A percentile compares a stretch with the other conserved stretches of the same genome.
Conservation (phyloP, 2,329 filamentous ascomycete species). For the Pleurostoma richardsiae region DNA sequence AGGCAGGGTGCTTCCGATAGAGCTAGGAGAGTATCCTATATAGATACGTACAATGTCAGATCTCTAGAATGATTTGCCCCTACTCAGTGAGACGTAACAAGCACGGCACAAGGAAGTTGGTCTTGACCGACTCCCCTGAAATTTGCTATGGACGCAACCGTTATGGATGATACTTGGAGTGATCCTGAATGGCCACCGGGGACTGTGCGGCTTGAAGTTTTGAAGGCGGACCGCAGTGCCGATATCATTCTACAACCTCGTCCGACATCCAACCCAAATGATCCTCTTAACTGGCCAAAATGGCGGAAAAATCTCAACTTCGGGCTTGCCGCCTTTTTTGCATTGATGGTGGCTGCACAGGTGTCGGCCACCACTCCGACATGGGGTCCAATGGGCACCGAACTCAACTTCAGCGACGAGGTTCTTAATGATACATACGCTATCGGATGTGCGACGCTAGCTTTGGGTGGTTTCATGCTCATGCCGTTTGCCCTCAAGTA, state of each 20-base stretch:
- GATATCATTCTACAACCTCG: conserved; percentile 10
- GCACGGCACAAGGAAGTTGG: background rate
- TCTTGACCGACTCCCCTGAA: background rate
- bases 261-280: conserved; percentile 7
- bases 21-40: too few species aligned
- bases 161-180: background rate
- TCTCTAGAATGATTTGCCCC: too few species aligned
- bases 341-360: conserved; percentile 9
- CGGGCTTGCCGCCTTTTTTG: conserved; percentile 9
- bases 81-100: too few species aligned
- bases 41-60: too few species aligned
- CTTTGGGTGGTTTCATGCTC: conserved; percentile 33
- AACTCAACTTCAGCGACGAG: conserved; percentile 15
- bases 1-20: too few species aligned
- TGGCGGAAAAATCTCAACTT: conserved; percentile 11
- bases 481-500: conserved; percentile 40
- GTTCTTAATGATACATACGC: conserved; percentile 39
- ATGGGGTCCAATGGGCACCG: conserved; percentile 32
- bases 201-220: conserved; percentile 8
- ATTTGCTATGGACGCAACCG: background rate
- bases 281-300: conserved; percentile 8
- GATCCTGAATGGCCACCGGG: conserved; percentile 9
- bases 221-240: background rate
- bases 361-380: conserved; percentile 9
- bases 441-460: conserved; percentile 32